Evolutionary conservation across 2,329 filamentous ascomycete species (phyloP).

Genomic region (Lachnellula arida): DNA sequence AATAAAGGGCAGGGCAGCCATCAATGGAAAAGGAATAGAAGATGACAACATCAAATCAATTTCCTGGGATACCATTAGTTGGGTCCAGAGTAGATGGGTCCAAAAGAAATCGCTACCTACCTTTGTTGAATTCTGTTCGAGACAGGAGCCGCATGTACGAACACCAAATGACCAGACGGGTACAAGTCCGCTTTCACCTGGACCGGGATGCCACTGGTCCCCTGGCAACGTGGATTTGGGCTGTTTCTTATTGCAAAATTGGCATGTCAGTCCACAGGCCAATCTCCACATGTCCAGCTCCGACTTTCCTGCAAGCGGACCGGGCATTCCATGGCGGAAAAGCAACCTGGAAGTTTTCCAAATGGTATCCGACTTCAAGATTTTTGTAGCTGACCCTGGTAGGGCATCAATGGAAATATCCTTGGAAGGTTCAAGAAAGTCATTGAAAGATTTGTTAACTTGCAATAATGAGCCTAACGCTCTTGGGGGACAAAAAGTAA

Average conservation of each 20-base stretch:
- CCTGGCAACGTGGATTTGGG: conserved; percentile 25
- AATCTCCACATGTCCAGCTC: conserved; percentile 77
- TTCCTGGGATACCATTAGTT: conserved; percentile 51
- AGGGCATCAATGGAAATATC: conserved; percentile 32
- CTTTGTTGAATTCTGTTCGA: conserved; percentile 57
- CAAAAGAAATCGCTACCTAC: conserved; percentile 42
- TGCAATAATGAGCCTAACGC: conserved; percentile 60
- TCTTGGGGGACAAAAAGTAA: conserved; percentile 60
- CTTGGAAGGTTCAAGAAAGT: conserved; percentile 48
- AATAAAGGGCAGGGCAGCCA: conserved; percentile 65
- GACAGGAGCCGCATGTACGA: conserved; percentile 61
- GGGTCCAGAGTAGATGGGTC: background rate
- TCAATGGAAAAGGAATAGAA: conserved; percentile 53
- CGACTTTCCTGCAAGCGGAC: conserved; percentile 57
- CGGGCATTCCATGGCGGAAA: conserved; percentile 63
- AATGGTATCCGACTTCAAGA: conserved; percentile 57
- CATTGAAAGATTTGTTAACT: conserved; percentile 64
- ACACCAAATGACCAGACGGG: conserved; percentile 69
- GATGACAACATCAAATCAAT: conserved; percentile 62
- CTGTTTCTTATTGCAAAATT: conserved; percentile 56
- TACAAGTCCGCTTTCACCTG: conserved; percentile 55
- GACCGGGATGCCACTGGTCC: conserved; percentile 54
- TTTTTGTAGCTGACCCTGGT: conserved; percentile 31
- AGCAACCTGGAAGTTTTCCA: conserved; percentile 66
- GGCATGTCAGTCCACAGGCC: conserved; percentile 57